Evolutionary conservation across 345 rosid genomes (phyloP), one percentile per base, ranked within the genome.

Genomic region (Acer negundo): DNA sequence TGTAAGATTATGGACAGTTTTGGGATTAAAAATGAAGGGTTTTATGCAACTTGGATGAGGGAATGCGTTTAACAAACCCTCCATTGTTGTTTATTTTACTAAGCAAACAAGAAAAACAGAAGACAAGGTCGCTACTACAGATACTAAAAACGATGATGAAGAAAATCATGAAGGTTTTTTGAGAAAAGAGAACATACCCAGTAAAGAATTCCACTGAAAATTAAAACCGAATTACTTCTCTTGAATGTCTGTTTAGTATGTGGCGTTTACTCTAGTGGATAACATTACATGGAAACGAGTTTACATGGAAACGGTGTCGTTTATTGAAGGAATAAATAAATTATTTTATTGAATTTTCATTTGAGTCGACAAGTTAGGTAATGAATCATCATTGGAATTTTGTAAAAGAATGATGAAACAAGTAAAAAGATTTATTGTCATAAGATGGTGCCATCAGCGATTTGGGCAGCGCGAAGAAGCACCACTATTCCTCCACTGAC

Each of bases 401-500:
- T 24, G 61, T 70, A 55, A 80, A 80, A 85, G 75, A 80, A 82
- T 85, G 56, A 65, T 42, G 51, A 56, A 49, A 15, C 28, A 68
- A 49, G 22, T 3, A 47, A 31, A 31, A n/a, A 22, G 13, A 19
- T 70, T 17, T 40, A 4, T 67, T 63, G 80, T 88, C 82, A 92
- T 38, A 90, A 79, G 73, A 87, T 85, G 78, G 78, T 86, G 72
- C 84, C 72, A 62, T 92, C 85, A 9, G 84, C 88, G 62, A 94
- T 90, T 22, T 82, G 78, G 12, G 95, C 94, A 23, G 81, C 82
- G 7, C 82, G 78, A 70, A 92, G 86, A 76, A 94, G 80, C 47
- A 92, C 96, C 55, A 88, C 84, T 44, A 92, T 89, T 73, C 97
- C 96, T 5, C 80, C 87, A 68, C 89, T 85, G 75, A 94, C 90